A percentile compares a stretch with the other conserved stretches of the same genome.
Evolutionary conservation across 257 asterid species (phyloP).

Genomic region (Solanum appendiculatum): DNA sequence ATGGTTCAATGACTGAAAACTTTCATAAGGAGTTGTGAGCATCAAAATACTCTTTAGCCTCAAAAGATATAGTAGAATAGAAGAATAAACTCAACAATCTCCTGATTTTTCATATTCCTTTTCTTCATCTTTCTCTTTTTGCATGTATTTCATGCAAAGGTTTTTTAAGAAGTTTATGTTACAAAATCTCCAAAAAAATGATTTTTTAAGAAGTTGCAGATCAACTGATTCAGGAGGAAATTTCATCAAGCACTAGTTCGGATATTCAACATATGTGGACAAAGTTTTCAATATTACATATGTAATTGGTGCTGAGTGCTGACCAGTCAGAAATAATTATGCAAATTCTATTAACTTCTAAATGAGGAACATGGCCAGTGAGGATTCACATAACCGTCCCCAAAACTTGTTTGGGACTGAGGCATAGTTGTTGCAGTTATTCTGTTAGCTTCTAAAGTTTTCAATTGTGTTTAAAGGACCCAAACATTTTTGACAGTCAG

Average conservation of each 20-base stretch:
- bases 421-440: not conserved
- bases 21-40: not conserved
- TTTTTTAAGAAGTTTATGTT: not conserved
- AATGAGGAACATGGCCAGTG: not conserved
- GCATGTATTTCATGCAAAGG: not conserved
- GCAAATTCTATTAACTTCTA: not conserved
- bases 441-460: not conserved
- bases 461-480: not conserved
- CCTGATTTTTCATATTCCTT: not conserved
- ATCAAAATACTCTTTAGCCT: not conserved
- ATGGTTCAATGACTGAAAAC: not conserved
- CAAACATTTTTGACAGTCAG: not conserved
- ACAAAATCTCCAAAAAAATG: no score
- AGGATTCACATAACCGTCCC: not conserved
- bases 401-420: not conserved
- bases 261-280: not conserved
- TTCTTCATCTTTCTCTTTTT: not conserved
- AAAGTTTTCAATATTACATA: not conserved
- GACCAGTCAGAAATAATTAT: not conserved
- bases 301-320: not conserved
- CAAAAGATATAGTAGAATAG: not conserved
- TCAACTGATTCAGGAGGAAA: not conserved
- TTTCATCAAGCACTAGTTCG: not conserved
- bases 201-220: not conserved
- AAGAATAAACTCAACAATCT: not conserved